Conservation (phyloP, 2,329 filamentous ascomycete genomes). For the Colletotrichum caudatum region DNA sequence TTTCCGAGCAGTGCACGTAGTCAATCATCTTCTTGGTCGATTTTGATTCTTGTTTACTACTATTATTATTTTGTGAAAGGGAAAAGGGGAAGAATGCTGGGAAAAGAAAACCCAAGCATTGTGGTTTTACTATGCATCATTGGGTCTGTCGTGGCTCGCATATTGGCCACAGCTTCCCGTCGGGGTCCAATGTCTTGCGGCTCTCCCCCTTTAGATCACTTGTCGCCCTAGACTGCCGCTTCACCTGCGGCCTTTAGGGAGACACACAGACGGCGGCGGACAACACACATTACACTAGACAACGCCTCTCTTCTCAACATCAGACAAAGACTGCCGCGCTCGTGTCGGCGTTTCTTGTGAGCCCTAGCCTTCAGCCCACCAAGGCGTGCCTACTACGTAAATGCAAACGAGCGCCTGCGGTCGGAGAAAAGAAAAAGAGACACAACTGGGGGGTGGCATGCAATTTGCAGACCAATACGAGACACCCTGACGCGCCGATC, state of each 20-base stretch:
- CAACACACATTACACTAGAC: background rate
- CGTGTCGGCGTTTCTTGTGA: background rate
- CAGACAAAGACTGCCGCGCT: background rate
- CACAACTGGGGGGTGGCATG: constrained; percentile 27
- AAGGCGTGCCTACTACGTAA: background rate
- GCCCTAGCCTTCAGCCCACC: background rate
- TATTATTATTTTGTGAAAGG: background rate
- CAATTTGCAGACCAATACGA: constrained; percentile 33
- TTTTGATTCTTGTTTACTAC: background rate
- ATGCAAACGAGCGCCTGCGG: background rate
- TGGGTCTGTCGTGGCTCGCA: background rate
- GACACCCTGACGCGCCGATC: constrained; percentile 32
- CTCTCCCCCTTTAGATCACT: background rate
- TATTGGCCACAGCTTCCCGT: background rate
- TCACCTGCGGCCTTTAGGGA: background rate
- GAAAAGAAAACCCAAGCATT: background rate
- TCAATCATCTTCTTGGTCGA: constrained; percentile 9
- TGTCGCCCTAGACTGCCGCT: background rate
- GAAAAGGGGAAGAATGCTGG: background rate
- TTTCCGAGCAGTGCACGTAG: constrained; percentile 18
- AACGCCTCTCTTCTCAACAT: background rate
- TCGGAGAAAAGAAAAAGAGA: background rate
- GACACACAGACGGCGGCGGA: background rate
- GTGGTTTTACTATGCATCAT: background rate
- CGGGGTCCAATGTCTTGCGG: constrained; percentile 4